Evolutionary conservation across 176 grass and related monocot species (phyloP).

Genomic region (Ampelocalamus luodianensis): DNA sequence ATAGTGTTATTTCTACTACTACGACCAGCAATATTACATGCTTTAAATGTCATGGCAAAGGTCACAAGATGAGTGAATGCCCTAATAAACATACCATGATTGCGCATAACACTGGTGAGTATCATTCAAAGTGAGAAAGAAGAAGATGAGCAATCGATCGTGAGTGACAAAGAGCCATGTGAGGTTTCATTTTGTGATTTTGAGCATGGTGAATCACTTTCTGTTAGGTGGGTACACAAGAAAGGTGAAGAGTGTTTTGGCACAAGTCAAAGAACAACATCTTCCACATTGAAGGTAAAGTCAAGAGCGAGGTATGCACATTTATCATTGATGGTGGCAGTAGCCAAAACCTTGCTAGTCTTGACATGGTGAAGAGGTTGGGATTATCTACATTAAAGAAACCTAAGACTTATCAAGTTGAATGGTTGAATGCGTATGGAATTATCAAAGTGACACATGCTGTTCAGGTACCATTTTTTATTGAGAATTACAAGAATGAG

Average conservation of each 20-base stretch:
- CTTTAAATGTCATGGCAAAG: too few species aligned
- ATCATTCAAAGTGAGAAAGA: neutral
- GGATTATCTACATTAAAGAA: neutral
- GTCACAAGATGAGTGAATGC: too few species aligned
- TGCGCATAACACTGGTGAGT: neutral
- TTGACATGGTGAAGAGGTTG: neutral
- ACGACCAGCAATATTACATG: too few species aligned
- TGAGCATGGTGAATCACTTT: neutral
- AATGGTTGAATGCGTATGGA: neutral
- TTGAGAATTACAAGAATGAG: neutral
- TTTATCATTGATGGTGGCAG: neutral
- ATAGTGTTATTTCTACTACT: too few species aligned
- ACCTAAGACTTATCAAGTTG: neutral
- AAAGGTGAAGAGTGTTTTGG: neutral
- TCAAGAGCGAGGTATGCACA: neutral
- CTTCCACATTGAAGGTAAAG: neutral
- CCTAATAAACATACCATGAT: neutral
- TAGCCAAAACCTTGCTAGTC: neutral
- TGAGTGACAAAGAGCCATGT: too few species aligned
- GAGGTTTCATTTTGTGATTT: too few species aligned
- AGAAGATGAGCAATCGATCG: neutral
- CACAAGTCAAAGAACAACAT: neutral
- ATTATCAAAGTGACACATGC: neutral
- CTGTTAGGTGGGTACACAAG: neutral
- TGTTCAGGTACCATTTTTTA: neutral